These are phyloP conservation scores for Aureobasidium subglaciale DNA, from an alignment of 2,329 filamentous ascomycete genomes.

Conservation along the genomic window DNA sequence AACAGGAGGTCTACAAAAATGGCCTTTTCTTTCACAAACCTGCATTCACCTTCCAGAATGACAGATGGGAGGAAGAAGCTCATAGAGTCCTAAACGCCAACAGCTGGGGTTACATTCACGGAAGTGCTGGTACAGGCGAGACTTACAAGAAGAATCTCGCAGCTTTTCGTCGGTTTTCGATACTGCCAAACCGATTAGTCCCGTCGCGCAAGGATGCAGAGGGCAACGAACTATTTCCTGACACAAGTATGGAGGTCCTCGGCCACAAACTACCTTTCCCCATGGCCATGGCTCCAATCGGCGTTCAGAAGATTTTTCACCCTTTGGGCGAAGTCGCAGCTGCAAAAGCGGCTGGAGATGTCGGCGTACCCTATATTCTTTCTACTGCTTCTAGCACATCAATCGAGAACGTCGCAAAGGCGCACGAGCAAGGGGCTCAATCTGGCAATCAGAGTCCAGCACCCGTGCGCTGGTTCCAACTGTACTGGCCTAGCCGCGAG, in stretches of 20 bases:
- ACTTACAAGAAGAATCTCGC: slow-evolving; percentile 26
- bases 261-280: slow-evolving; percentile 32
- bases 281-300: slow-evolving; percentile 59
- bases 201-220: background rate
- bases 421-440: slow-evolving; percentile 42
- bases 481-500: slow-evolving; percentile 64
- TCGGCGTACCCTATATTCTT: slow-evolving; percentile 59
- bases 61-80: slow-evolving; percentile 25
- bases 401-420: slow-evolving; percentile 60
- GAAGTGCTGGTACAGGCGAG: slow-evolving; percentile 27
- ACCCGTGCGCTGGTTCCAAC: slow-evolving; percentile 69
- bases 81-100: slow-evolving; percentile 25
- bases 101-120: slow-evolving; percentile 29
- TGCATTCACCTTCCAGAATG: slow-evolving; percentile 29
- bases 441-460: too few species aligned
- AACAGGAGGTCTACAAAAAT: slow-evolving; percentile 27
- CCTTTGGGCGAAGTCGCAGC: slow-evolving; percentile 57
- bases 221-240: slow-evolving; percentile 14
- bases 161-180: slow-evolving; percentile 16
- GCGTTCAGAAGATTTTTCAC: slow-evolving; percentile 63
- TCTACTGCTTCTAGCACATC: slow-evolving; percentile 57
- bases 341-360: slow-evolving; percentile 53
- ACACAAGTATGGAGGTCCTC: slow-evolving; percentile 20
- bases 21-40: slow-evolving; percentile 30
- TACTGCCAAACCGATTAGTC: slow-evolving; percentile 17